A percentile compares a stretch with the other conserved stretches of the same genome.
Evolutionary conservation across 2,329 filamentous ascomycete species (phyloP).

Genomic region (Pestalotiopsis sp.): DNA sequence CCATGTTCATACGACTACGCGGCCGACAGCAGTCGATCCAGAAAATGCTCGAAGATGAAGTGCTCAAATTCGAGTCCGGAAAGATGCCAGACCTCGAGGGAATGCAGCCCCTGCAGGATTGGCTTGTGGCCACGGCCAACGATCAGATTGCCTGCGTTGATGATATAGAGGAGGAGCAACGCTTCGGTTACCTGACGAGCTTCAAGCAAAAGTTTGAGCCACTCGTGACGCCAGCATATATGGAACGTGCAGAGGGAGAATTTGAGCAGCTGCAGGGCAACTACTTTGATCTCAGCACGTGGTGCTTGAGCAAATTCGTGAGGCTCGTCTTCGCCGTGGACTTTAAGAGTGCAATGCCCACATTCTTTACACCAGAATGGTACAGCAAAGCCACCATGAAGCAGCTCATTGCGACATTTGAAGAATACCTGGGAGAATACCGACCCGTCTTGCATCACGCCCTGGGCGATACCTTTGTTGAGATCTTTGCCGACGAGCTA

Average conservation of each 20-base stretch:
- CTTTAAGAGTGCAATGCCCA: conserved; percentile 79
- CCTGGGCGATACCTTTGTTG: conserved; percentile 87
- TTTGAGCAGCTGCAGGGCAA: conserved; percentile 79
- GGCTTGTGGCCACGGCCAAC: conserved; percentile 95
- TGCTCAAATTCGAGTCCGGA: conserved; percentile 68
- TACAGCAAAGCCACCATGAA: conserved; percentile 86
- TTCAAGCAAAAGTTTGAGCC: conserved; percentile 85
- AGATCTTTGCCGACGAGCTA: conserved; percentile 90
- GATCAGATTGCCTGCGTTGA: conserved; percentile 99
- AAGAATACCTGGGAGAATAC: conserved; percentile 93
- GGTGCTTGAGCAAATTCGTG: conserved; percentile 87
- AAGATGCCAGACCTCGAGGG: conserved; percentile 61
- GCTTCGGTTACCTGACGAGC: conserved; percentile 80
- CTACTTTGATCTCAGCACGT: conserved; percentile 93
- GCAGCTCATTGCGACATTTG: conserved; percentile 91
- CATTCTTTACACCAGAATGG: conserved; percentile 92
- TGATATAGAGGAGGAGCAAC: conserved; percentile 77
- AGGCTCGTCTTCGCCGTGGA: conserved; percentile 88
- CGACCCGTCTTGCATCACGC: conserved; percentile 81
- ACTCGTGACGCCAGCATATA: conserved; percentile 78
- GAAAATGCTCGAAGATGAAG: conserved; percentile 84
- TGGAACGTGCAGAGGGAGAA: conserved; percentile 74
- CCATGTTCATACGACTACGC: conserved; percentile 89
- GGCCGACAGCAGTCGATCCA: conserved; percentile 85
- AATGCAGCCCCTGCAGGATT: conserved; percentile 86